Conservation (phyloP, 352 stramenopile genomes). For the Thraustochytrium striatum region DNA sequence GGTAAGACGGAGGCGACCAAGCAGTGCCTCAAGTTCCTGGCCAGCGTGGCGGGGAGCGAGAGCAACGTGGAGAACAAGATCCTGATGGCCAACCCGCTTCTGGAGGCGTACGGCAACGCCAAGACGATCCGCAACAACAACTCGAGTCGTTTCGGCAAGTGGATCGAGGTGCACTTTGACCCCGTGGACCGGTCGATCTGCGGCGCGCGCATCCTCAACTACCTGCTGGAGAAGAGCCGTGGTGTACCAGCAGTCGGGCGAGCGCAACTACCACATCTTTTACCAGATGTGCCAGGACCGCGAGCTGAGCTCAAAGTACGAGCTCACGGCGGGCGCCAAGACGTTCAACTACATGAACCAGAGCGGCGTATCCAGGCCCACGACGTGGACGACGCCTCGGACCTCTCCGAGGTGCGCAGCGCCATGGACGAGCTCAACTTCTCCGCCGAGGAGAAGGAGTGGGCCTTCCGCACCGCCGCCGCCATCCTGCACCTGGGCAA, state of each 20-base stretch:
- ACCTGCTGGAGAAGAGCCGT: constrained; percentile 80
- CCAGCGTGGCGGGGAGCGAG: constrained; percentile 29
- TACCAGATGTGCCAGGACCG: constrained; percentile 64
- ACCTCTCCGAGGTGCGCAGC: constrained; percentile 23
- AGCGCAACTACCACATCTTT: constrained; percentile 88
- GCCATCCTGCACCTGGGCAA: constrained; percentile 43
- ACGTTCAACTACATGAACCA: constrained; percentile 44
- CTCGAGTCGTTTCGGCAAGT: constrained; percentile 86
- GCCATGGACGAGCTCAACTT: constrained; percentile 46
- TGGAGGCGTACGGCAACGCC: constrained; percentile 93
- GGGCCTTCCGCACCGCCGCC: constrained; percentile 7
- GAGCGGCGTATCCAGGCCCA: constrained; percentile 18
- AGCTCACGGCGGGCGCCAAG: neutral
- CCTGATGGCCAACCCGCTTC: constrained; percentile 67
- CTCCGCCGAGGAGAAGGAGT: constrained; percentile 35
- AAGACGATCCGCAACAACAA: constrained; percentile 62
- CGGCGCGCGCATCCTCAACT: constrained; percentile 76
- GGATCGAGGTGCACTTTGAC: constrained; percentile 91
- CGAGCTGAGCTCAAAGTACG: constrained; percentile 8
- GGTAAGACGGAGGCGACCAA: constrained; percentile 50
- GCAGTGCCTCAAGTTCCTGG: constrained; percentile 42
- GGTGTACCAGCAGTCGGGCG: constrained; percentile 68
- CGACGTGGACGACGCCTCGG: constrained; percentile 31
- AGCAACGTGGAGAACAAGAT: constrained; percentile 63
- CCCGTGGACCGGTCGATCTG: constrained; percentile 60